These are phyloP conservation scores for Fusarium sterilihyphosum DNA, from an alignment of 2,329 filamentous ascomycete species.

Conservation along the genomic window DNA sequence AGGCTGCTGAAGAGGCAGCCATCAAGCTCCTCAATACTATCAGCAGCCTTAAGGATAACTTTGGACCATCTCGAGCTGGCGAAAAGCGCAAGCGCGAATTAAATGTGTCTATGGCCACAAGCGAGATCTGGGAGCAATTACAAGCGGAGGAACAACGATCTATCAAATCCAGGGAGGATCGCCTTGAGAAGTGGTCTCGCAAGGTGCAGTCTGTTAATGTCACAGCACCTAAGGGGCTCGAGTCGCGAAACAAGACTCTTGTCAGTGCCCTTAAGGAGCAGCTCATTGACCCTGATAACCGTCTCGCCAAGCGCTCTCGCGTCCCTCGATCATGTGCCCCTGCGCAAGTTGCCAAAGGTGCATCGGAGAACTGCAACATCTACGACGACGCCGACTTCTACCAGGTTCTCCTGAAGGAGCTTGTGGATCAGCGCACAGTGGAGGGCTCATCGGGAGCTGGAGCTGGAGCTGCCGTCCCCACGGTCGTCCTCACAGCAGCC, in stretches of 20 bases:
- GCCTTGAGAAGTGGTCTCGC: constrained; percentile 89
- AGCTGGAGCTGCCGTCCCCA: constrained; percentile 58
- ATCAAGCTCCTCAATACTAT: constrained; percentile 86
- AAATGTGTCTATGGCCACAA: constrained; percentile 65
- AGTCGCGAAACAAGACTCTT: constrained; percentile 56
- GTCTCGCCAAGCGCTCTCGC: constrained; percentile 74
- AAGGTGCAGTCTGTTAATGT: constrained; percentile 67
- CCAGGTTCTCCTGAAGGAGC: constrained; percentile 88
- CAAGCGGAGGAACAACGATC: constrained; percentile 70
- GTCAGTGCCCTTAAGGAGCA: constrained; percentile 76
- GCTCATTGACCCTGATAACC: constrained; percentile 68
- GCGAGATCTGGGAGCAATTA: constrained; percentile 79
- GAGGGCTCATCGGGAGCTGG: constrained; percentile 63
- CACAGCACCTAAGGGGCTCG: constrained; percentile 39
- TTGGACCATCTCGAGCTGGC: constrained; percentile 63
- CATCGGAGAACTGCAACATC: constrained; percentile 69
- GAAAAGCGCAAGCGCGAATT: constrained; percentile 70
- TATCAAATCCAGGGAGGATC: constrained; percentile 70
- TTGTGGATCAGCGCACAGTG: constrained; percentile 87
- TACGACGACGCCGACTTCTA: constrained; percentile 98
- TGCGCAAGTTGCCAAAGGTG: constrained; percentile 67
- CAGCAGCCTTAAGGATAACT: constrained; percentile 72
- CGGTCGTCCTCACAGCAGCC: constrained; percentile 72
- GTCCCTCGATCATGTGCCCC: constrained; percentile 82
- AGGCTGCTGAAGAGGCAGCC: constrained; percentile 85